A percentile compares a stretch with the other conserved stretches of the same genome.
Conservation (phyloP, 139 green algal species). For the Ulvella scutata region DNA sequence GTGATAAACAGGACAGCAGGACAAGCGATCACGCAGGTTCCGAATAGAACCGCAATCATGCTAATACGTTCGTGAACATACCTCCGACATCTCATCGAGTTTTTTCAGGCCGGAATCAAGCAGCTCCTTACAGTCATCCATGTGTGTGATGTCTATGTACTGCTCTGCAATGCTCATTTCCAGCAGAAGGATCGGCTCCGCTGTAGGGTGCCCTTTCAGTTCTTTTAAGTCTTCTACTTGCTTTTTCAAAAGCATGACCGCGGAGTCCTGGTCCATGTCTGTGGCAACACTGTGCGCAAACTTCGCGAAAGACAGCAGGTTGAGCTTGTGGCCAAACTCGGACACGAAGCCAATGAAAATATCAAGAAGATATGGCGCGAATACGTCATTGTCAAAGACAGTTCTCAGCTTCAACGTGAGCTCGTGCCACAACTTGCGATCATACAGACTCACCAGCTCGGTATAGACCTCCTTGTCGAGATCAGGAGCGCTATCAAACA, state of each 20-base stretch:
- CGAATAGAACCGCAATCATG: slow-evolving; percentile 13
- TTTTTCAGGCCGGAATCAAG: slow-evolving; percentile 38
- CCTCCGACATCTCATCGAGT: slow-evolving; percentile 43
- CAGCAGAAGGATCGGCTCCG: slow-evolving; percentile 80
- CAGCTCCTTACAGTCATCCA: slow-evolving; percentile 36
- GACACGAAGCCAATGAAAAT: slow-evolving; percentile 63
- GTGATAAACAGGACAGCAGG: not conserved
- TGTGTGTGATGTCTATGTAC: slow-evolving; percentile 15
- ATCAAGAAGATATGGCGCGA: slow-evolving; percentile 36
- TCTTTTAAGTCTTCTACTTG: slow-evolving; percentile 53
- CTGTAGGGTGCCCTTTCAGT: slow-evolving; percentile 34
- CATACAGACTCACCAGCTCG: slow-evolving; percentile 55
- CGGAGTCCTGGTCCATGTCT: slow-evolving; percentile 13
- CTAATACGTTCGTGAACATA: not conserved
- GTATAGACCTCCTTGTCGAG: slow-evolving; percentile 19
- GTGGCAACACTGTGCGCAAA: slow-evolving; percentile 28
- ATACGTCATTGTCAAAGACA: slow-evolving; percentile 27
- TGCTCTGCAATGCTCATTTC: slow-evolving; percentile 81
- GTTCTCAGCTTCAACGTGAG: slow-evolving; percentile 77
- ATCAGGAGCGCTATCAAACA: not conserved
- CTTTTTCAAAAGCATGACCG: slow-evolving; percentile 41
- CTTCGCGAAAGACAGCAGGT: slow-evolving; percentile 81
- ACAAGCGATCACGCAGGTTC: not conserved
- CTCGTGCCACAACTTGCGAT: slow-evolving; percentile 95
- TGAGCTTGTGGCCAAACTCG: slow-evolving; percentile 84